Evolutionary conservation across 192 early-diverging fungal species (phyloP).

Genomic region (Haplosporangium gracile): DNA sequence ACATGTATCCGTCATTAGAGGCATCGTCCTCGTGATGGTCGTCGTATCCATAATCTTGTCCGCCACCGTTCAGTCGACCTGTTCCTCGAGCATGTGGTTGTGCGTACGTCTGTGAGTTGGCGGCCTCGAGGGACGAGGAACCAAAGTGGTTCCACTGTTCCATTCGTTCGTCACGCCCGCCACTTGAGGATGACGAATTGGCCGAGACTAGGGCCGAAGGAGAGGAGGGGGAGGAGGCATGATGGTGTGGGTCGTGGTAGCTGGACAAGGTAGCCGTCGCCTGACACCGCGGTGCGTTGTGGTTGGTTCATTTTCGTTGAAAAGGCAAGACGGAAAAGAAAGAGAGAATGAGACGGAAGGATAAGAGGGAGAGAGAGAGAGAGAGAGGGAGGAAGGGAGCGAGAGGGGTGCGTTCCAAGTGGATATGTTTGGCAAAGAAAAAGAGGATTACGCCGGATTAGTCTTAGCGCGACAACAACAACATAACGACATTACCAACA

Average conservation of each 20-base stretch:
- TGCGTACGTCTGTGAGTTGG: not conserved
- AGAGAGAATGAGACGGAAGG: not conserved
- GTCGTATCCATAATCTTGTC: constrained; percentile 24
- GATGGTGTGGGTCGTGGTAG: constrained; percentile 38
- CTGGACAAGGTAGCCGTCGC: not conserved
- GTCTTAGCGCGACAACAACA: not conserved
- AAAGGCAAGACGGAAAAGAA: not conserved
- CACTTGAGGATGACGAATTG: not conserved
- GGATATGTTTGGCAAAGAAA: not conserved
- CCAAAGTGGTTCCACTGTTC: constrained; percentile 47
- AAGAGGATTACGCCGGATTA: not conserved
- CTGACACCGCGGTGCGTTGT: not conserved
- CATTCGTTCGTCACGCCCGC: constrained; percentile 14
- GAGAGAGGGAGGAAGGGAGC: not conserved
- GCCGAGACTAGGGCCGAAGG: constrained; percentile 48
- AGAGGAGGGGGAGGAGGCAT: constrained; percentile 42
- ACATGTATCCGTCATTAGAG: constrained; percentile 35
- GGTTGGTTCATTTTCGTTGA: not conserved
- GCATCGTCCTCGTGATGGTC: constrained; percentile 17
- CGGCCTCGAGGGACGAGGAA: constrained; percentile 10
- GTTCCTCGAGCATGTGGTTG: constrained; percentile 14
- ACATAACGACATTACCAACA: not conserved
- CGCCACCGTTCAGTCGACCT: not conserved
- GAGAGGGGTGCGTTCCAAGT: not conserved
- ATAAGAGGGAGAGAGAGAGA: not conserved